Conservation (phyloP, 2,329 filamentous ascomycete genomes). For the Ophiocordyceps sinensis region DNA sequence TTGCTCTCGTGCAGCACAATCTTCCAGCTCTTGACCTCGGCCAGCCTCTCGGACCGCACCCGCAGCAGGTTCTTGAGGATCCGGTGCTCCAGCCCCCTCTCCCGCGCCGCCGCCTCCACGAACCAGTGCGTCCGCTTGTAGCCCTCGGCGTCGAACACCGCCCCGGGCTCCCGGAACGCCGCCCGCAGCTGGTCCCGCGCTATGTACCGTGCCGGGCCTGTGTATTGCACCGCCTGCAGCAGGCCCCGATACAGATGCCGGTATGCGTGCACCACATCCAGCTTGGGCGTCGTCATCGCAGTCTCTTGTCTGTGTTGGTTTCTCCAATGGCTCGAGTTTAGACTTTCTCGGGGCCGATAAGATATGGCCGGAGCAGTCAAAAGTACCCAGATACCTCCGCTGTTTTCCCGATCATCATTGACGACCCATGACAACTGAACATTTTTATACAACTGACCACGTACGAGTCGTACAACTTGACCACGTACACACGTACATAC, state of each 20-base stretch:
- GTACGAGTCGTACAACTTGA: too few species aligned
- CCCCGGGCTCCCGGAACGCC: slow-evolving; percentile 37
- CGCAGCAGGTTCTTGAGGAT: slow-evolving; percentile 54
- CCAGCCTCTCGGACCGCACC: slow-evolving; percentile 9
- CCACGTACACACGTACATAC: too few species aligned
- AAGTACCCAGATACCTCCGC: too few species aligned
- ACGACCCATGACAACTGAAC: too few species aligned
- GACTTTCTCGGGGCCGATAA: too few species aligned
- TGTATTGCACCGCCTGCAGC: slow-evolving; percentile 58
- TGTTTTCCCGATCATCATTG: too few species aligned
- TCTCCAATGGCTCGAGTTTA: not conserved
- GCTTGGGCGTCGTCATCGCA: slow-evolving; percentile 7
- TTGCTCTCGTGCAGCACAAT: slow-evolving; percentile 7
- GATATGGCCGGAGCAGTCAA: too few species aligned
- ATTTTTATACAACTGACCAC: too few species aligned
- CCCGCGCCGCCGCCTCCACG: slow-evolving; percentile 46
- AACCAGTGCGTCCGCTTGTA: slow-evolving; percentile 57
- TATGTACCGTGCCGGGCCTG: slow-evolving; percentile 50
- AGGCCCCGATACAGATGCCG: slow-evolving; percentile 51
- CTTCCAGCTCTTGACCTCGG: slow-evolving; percentile 7
- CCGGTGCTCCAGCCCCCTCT: slow-evolving; percentile 55
- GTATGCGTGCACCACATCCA: slow-evolving; percentile 49
- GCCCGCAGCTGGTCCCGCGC: slow-evolving; percentile 43
- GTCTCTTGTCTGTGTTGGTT: not conserved
- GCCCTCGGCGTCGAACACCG: slow-evolving; percentile 32